Conservation (phyloP, 2,329 filamentous ascomycete genomes). For the Aspergillus viridinutans region DNA sequence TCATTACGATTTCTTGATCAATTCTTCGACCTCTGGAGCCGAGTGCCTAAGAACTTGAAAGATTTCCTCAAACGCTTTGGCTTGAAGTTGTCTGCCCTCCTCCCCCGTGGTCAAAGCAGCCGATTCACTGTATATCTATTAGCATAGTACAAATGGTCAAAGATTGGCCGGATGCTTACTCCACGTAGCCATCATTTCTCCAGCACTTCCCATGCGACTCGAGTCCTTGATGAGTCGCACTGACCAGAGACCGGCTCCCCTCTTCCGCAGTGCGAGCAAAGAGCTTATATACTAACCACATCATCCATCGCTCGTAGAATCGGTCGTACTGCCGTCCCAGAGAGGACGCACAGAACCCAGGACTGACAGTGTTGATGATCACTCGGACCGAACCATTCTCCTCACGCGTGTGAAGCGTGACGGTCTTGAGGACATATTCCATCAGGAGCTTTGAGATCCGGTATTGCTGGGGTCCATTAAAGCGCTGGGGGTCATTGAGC, state of each 20-base stretch:
- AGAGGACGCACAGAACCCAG: constrained; percentile 42
- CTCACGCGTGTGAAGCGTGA: constrained; percentile 28
- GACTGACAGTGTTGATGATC: constrained; percentile 44
- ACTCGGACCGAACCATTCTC: constrained; percentile 35
- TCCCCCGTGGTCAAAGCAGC: constrained; percentile 27
- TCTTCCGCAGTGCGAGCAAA: constrained; percentile 43
- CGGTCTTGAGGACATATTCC: constrained; percentile 39
- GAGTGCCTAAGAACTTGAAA: constrained; percentile 27
- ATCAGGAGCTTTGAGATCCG: constrained; percentile 41
- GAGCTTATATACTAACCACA: constrained; percentile 34
- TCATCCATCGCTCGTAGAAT: constrained; percentile 30
- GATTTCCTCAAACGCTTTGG: constrained; percentile 41
- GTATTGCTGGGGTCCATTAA: constrained; percentile 35
- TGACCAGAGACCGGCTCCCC: constrained; percentile 42
- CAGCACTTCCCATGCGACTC: constrained; percentile 44
- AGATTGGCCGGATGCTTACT: constrained; percentile 22
- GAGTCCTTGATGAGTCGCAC: constrained; percentile 38
- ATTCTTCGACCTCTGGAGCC: constrained; percentile 17
- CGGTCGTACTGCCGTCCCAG: constrained; percentile 39
- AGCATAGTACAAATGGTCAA: constrained; percentile 5
- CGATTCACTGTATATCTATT: constrained; percentile 27
- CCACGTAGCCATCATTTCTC: constrained; percentile 38
- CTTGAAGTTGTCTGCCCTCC: constrained; percentile 34
- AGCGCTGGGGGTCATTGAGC: constrained; percentile 29
- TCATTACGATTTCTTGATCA: constrained; percentile 4